phyloP scores from a whole-genome alignment of 164 flowering plant species.

The Macadamia integrifolia region DNA sequence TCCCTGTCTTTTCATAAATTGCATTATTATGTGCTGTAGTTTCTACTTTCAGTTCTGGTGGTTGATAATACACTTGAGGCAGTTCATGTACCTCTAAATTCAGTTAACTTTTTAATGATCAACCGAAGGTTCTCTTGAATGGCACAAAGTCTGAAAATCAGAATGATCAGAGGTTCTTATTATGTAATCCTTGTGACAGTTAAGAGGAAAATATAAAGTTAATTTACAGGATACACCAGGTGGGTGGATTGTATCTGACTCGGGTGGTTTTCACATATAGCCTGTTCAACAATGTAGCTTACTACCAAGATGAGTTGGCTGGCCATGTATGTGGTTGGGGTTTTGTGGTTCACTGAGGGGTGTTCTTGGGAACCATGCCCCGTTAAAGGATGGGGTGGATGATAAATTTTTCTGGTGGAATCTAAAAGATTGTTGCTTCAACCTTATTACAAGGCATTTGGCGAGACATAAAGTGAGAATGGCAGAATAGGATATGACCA shows the following conservation, averaged over 20 bases:
- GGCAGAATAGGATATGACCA: too few relatives aligned
- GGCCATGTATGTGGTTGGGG: neutral
- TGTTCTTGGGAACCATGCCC: too few relatives aligned
- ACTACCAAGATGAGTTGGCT: neutral
- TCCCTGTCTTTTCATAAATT: neutral
- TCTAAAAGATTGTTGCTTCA: too few relatives aligned
- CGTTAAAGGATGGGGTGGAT: too few relatives aligned
- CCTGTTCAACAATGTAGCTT: neutral
- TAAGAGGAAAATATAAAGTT: neutral
- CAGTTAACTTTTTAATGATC: too few relatives aligned
- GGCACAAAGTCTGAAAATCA: neutral
- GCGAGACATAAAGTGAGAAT: too few relatives aligned
- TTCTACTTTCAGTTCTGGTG: neutral
- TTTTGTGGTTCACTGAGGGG: neutral
- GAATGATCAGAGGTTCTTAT: neutral
- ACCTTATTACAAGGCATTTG: too few relatives aligned
- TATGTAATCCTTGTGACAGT: neutral
- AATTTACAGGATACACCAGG: neutral
- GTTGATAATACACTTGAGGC: neutral
- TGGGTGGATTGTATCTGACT: neutral
- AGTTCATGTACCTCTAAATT: neutral
- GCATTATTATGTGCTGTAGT: neutral
- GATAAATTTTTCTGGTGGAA: too few relatives aligned
- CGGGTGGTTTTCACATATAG: neutral
- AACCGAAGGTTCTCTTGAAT: neutral